Conservation (phyloP, 2,329 filamentous ascomycete genomes). For the Lachnellula subtilissima region DNA sequence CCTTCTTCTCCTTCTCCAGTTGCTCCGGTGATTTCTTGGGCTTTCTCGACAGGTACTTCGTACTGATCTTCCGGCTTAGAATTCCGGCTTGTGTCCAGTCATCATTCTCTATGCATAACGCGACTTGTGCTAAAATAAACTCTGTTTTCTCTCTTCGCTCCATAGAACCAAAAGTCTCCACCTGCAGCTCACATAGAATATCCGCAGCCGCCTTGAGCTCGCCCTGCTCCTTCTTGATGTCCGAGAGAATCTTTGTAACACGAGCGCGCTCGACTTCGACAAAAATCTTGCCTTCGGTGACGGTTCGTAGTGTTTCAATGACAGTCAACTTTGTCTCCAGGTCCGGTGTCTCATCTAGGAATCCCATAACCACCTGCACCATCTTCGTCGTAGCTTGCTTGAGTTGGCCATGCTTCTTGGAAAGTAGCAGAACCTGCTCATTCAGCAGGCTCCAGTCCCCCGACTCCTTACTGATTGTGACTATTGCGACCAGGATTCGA, state of each 20-base stretch:
- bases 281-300: slow-evolving; percentile 99
- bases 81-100: slow-evolving; percentile 97
- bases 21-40: slow-evolving; percentile 87
- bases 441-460: slow-evolving; percentile 93
- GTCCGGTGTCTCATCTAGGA: slow-evolving; percentile 80
- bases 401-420: slow-evolving; percentile 99
- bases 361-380: slow-evolving; percentile 93
- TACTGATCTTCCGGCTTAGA: slow-evolving; percentile 94
- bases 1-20: slow-evolving; percentile 85
- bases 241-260: slow-evolving; percentile 88
- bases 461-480: slow-evolving; percentile 89
- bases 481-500: slow-evolving; percentile 78
- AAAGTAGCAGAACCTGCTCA: slow-evolving; percentile 90
- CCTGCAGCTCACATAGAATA: slow-evolving; percentile 93
- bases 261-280: slow-evolving; percentile 97
- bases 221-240: slow-evolving; percentile 96
- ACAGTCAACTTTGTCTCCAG: slow-evolving; percentile 85
- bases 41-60: slow-evolving; percentile 82
- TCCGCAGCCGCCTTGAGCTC: slow-evolving; percentile 87
- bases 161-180: slow-evolving; percentile 99
- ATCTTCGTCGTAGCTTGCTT: slow-evolving; percentile 99
- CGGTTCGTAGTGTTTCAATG: slow-evolving; percentile 91
- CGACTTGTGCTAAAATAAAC: slow-evolving; percentile 93
- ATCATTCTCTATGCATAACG: slow-evolving; percentile 87
- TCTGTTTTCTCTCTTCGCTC: slow-evolving; percentile 95